A percentile compares a stretch with the other conserved stretches of the same genome.
These are phyloP conservation scores for Zangia roseola DNA, from an alignment of 768 basidiomycete genomes.

Conservation along the genomic window DNA sequence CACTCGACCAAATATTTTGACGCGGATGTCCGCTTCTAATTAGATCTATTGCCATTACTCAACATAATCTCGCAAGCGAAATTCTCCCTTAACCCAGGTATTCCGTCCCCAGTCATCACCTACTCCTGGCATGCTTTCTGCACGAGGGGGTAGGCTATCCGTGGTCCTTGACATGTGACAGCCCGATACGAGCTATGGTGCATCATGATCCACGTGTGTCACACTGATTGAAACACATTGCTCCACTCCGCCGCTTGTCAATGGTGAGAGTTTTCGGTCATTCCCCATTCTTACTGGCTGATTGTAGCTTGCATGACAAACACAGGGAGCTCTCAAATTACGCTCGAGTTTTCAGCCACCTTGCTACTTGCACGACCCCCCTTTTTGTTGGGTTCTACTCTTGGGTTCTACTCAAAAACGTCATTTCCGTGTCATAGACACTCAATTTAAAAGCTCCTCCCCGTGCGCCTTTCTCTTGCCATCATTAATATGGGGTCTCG, in stretches of 20 bases:
- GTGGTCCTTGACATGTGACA: too few relatives aligned
- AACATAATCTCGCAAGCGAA: too few relatives aligned
- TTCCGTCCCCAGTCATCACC: too few relatives aligned
- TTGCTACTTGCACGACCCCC: neutral
- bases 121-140: neutral
- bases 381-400: neutral
- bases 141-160: neutral
- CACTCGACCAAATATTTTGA: conserved; percentile 12
- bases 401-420: neutral
- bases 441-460: neutral
- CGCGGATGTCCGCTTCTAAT: too few relatives aligned
- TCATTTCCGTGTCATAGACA: too few relatives aligned
- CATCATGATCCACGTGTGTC: conserved; percentile 3
- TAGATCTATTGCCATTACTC: too few relatives aligned
- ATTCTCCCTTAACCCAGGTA: too few relatives aligned
- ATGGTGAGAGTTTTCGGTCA: conserved; percentile 1
- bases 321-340: neutral
- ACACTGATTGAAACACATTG: conserved; percentile 19
- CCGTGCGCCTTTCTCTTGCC: neutral
- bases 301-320: neutral
- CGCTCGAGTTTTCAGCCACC: neutral
- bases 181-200: neutral
- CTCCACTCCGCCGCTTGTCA: conserved; percentile 23
- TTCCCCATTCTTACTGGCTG: conserved; percentile 5
- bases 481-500: too few relatives aligned